phyloP scores from a whole-genome alignment of 2,329 filamentous ascomycete genomes.

The Camillea tinctor region DNA sequence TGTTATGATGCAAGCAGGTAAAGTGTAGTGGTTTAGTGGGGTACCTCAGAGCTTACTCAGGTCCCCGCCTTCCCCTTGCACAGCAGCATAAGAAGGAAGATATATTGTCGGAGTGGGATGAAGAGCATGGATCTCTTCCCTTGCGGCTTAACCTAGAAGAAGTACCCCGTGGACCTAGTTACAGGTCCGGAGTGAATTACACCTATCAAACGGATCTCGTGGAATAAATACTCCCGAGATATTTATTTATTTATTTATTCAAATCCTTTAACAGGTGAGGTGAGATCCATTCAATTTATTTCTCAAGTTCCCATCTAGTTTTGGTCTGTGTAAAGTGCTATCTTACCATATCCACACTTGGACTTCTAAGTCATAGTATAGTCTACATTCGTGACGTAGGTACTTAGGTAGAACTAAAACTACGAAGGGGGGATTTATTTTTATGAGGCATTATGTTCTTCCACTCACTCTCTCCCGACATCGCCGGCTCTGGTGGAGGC shows the following conservation, averaged over 20 bases:
- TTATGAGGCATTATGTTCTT: background rate
- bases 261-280: too few species aligned
- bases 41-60: slow-evolving; percentile 34
- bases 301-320: too few species aligned
- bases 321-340: too few species aligned
- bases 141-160: background rate
- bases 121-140: too few species aligned
- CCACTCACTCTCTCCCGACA: background rate
- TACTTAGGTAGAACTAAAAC: too few species aligned
- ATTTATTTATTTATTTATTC: too few species aligned
- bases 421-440: background rate
- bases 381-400: too few species aligned
- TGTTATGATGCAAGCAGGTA: background rate
- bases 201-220: background rate
- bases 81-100: slow-evolving; percentile 1
- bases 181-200: background rate
- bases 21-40: slow-evolving; percentile 6
- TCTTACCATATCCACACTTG: too few species aligned
- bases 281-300: too few species aligned
- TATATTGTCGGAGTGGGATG: too few species aligned
- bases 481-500: background rate
- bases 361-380: too few species aligned
- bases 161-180: background rate
- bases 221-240: background rate
- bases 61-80: slow-evolving; percentile 24